Percentiles rank a stretch among this genome's conserved stretches.
These are phyloP conservation scores for Zopfia rhizophila DNA, from an alignment of 2,329 filamentous ascomycete species.

Conservation along the genomic window DNA sequence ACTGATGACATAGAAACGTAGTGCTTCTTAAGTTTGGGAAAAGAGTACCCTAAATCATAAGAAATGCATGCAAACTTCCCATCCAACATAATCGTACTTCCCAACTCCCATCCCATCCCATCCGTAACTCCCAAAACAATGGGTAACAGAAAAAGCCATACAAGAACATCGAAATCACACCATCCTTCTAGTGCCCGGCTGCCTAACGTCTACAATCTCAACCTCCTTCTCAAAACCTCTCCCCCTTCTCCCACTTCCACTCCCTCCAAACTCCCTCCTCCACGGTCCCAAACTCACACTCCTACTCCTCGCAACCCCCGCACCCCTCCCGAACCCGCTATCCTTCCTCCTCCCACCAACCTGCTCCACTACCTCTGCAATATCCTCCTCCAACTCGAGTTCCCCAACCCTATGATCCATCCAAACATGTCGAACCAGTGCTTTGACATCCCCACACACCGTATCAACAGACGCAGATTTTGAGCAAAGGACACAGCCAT, in stretches of 20 bases:
- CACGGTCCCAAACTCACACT: constrained; percentile 39
- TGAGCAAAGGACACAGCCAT: constrained; percentile 48
- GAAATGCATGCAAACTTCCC: background rate
- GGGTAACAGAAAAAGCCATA: background rate
- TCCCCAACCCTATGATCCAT: constrained; percentile 43
- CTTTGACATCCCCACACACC: constrained; percentile 50
- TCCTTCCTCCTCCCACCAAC: constrained; percentile 32
- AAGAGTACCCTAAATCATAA: background rate
- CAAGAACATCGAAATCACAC: background rate
- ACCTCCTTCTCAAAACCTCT: background rate
- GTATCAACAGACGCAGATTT: constrained; percentile 36
- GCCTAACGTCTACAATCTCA: background rate
- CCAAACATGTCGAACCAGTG: constrained; percentile 47
- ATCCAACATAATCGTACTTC: background rate
- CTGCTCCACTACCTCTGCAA: constrained; percentile 42
- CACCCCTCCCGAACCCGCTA: constrained; percentile 36
- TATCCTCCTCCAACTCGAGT: constrained; percentile 44
- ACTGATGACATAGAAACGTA: too few relatives aligned
- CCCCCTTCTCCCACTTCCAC: too few relatives aligned
- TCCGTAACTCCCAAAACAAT: background rate
- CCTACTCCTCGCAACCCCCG: constrained; percentile 27
- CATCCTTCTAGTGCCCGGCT: background rate
- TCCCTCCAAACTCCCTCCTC: constrained; percentile 11
- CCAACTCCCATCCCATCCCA: background rate
- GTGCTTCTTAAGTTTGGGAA: constrained; percentile 8